Conservation (phyloP, 495 filamentous ascomycete species). For the Aspergillus saccharolyticus region DNA sequence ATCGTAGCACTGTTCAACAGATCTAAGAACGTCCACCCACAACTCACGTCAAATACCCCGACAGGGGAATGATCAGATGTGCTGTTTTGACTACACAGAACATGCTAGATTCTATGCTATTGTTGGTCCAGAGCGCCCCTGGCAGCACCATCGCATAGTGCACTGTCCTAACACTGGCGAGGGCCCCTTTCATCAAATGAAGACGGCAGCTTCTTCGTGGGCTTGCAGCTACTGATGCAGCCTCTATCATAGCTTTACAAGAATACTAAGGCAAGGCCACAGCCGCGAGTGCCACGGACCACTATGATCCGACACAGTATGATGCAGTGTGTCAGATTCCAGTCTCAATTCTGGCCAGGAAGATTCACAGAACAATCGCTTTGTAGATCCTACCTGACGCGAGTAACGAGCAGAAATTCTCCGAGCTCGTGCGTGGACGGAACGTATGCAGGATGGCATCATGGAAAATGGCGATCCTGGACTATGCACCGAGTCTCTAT, state of each 20-base stretch:
- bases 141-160: background rate
- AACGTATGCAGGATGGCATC: conserved; percentile 8
- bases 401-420: conserved; percentile 10
- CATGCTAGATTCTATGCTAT: background rate
- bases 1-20: background rate
- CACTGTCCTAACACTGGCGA: background rate
- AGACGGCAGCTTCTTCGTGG: background rate
- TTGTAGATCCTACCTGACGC: conserved; percentile 11
- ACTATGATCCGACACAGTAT: conserved; percentile 2
- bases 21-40: background rate
- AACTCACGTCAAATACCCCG: background rate
- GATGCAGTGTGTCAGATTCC: background rate
- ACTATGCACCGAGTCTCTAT: background rate
- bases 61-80: background rate
- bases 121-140: background rate
- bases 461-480: background rate
- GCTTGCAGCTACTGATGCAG: background rate
- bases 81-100: background rate
- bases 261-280: background rate
- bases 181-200: background rate
- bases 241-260: background rate
- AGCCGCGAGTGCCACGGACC: conserved; percentile 5
- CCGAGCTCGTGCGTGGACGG: conserved; percentile 2
- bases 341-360: background rate
- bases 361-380: conserved; percentile 9